Base-by-base conservation (phyloP, 305 asterid genomes). In the Plantago lanceolata region DNA sequence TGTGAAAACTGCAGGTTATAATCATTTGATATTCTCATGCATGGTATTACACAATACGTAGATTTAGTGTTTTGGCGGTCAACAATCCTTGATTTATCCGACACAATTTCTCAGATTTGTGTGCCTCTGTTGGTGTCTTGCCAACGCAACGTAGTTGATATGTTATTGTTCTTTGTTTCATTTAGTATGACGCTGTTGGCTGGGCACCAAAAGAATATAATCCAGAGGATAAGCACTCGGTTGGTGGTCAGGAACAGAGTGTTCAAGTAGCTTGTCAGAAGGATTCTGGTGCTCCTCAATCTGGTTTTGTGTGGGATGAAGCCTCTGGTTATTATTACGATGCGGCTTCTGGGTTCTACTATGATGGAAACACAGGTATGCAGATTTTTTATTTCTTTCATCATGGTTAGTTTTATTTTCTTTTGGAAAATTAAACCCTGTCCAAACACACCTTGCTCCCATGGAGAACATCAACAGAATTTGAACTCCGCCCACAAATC, bases 191-290 rank as follows among this genome's bases (percentile, higher is more conserved):
- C 71, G 96, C 97, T 62, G 88, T 86, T 72, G 99, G 99, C 64
- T 93, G 99, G 99, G 92, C 94, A 53, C 99, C 99, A 37, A 93
- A 93, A 74, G 99, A 93, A 68, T 93, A 93, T 71, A 83, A 85
- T 78, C 88, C 98, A 35, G 96, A 84, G 68, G 94, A 84, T 65
- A 90, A 87, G 61, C 90, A 75, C 69, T 70, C 85, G 40, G 69
- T 76, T 57, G 77, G 77, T 61, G 85, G 69, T 67, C 93, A 77
- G 78, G 91, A 78, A 60, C 90, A 75, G 69, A 71, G 71, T 69
- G 86, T 81, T 57, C 88, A 71, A 68, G 82, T 72, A 51, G 73
- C 78, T 44, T 75, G 74, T 59, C 93, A 74, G 60, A 74, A 73
- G 61, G 79, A 75, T 75, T 59, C 81, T 74, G 76, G 86, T 64